These are phyloP conservation scores for Penicillium atrosanguineum DNA, from an alignment of 495 filamentous ascomycete species.

Conservation along the genomic window DNA sequence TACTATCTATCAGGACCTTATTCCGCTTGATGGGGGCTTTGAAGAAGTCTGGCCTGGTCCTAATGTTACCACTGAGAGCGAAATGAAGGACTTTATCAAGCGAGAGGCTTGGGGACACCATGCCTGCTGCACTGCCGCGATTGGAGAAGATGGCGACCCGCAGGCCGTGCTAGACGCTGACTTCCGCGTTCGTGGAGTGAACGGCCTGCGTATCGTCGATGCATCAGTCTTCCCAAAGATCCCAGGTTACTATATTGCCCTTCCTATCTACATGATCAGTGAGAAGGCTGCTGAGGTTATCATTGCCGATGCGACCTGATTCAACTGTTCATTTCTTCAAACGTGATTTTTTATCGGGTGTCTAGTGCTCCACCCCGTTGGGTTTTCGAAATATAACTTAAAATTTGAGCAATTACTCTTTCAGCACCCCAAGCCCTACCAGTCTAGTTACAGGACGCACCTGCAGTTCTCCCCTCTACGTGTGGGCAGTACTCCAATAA, in stretches of 20 bases:
- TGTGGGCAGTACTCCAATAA: too few relatives aligned
- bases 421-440: too few relatives aligned
- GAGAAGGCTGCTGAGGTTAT: slow-evolving; percentile 65
- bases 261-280: slow-evolving; percentile 61
- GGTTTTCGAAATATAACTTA: too few relatives aligned
- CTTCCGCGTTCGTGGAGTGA: slow-evolving; percentile 55
- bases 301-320: slow-evolving; percentile 31
- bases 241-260: slow-evolving; percentile 58
- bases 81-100: slow-evolving; percentile 48
- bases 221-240: slow-evolving; percentile 57
- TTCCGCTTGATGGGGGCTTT: slow-evolving; percentile 34
- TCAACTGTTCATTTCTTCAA: too few relatives aligned
- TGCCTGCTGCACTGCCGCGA: slow-evolving; percentile 55
- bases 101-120: slow-evolving; percentile 59
- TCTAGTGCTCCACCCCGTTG: too few relatives aligned
- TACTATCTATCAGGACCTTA: slow-evolving; percentile 32
- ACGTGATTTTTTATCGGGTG: too few relatives aligned
- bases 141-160: slow-evolving; percentile 52
- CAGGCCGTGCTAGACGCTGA: slow-evolving; percentile 57
- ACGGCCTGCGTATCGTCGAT: slow-evolving; percentile 61
- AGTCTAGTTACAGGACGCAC: too few relatives aligned
- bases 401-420: too few relatives aligned
- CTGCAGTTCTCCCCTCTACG: too few relatives aligned
- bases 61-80: slow-evolving; percentile 33
- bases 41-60: slow-evolving; percentile 50